These are phyloP conservation scores for Starmerella bombi DNA, from an alignment of 805 yeast genomes.

Conservation along the genomic window DNA sequence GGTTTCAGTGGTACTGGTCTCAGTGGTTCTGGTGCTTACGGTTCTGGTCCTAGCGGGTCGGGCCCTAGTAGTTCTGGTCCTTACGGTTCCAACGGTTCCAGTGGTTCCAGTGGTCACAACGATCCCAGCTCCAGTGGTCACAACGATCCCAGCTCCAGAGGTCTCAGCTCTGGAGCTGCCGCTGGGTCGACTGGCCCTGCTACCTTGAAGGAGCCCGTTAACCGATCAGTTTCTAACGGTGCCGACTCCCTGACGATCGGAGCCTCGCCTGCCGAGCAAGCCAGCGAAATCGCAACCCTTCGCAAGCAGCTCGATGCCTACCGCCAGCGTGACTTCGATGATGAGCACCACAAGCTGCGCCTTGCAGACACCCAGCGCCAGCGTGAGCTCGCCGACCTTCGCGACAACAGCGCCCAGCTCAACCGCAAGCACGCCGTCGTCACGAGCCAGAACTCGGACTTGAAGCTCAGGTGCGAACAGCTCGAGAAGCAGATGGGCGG, in stretches of 20 bases:
- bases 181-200: not conserved
- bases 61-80: too few relatives aligned
- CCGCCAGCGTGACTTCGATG: constrained; percentile 18
- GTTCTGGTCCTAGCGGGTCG: too few relatives aligned
- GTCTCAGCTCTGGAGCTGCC: too few relatives aligned
- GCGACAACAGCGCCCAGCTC: constrained; percentile 16
- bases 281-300: constrained; percentile 13
- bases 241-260: constrained; percentile 6
- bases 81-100: too few relatives aligned
- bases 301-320: constrained; percentile 14
- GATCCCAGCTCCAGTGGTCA: too few relatives aligned
- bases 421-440: constrained; percentile 9
- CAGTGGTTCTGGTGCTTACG: too few relatives aligned
- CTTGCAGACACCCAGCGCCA: constrained; percentile 10
- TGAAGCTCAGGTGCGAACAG: constrained; percentile 9
- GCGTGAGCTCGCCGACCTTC: constrained; percentile 13
- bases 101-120: too few relatives aligned
- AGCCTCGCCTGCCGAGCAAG: constrained; percentile 5
- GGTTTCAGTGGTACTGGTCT: too few relatives aligned
- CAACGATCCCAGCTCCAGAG: too few relatives aligned
- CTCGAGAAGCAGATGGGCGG: constrained; percentile 16
- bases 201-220: not conserved
- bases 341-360: constrained; percentile 15
- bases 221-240: not conserved
- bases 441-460: constrained; percentile 11